Percentiles rank a stretch among this genome's conserved stretches.
Conservation (phyloP, 495 filamentous ascomycete genomes). For the Margaritispora aquatica region DNA sequence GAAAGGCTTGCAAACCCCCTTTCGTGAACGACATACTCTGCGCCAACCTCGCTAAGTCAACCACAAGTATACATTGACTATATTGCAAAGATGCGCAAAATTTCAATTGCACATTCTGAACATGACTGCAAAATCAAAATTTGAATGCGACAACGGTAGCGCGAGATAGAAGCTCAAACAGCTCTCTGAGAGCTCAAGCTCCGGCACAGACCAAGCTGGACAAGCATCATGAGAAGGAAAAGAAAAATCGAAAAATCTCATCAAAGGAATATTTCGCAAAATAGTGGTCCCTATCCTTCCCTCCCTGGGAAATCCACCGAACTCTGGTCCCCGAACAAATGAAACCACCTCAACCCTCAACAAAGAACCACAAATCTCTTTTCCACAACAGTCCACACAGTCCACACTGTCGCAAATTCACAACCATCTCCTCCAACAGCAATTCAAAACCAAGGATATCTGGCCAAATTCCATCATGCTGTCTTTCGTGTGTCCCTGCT, state of each 20-base stretch:
- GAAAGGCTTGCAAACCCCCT: too few species aligned
- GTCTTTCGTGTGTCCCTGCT: not conserved
- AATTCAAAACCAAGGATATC: too few species aligned
- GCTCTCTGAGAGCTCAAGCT: constrained; percentile 1
- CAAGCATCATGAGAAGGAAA: too few species aligned
- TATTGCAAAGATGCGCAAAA: not conserved
- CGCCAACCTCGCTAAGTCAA: not conserved
- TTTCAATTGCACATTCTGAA: not conserved
- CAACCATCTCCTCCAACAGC: too few species aligned
- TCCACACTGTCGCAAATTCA: too few species aligned
- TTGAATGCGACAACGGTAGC: not conserved
- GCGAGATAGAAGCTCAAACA: not conserved
- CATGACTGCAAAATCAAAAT: not conserved
- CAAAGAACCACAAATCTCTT: not conserved
- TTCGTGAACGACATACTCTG: too few species aligned
- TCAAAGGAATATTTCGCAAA: not conserved
- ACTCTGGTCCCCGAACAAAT: not conserved
- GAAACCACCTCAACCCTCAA: not conserved
- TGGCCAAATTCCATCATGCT: too few species aligned
- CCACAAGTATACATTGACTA: not conserved
- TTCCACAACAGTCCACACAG: too few species aligned
- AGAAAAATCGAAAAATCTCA: not conserved
- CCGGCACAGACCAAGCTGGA: not conserved
- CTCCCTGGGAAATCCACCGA: too few species aligned
- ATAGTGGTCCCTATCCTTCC: too few species aligned